phyloP scores from a whole-genome alignment of 2,329 filamentous ascomycete genomes.

The Epichloe sylvatica region DNA sequence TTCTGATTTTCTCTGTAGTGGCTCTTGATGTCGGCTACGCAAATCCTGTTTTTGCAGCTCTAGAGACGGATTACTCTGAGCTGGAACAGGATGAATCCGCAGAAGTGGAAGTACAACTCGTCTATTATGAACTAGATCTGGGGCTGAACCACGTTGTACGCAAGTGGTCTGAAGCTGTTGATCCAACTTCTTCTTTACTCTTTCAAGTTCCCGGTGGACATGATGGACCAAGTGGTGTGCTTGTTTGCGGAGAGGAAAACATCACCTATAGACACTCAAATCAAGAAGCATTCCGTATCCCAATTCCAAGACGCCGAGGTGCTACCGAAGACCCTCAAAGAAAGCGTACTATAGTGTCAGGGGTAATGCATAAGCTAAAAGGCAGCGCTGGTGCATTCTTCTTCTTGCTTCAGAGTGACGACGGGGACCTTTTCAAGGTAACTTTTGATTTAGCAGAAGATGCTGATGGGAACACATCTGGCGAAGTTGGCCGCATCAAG shows the following conservation, averaged over 20 bases:
- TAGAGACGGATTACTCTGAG: constrained; percentile 88
- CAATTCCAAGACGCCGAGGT: constrained; percentile 74
- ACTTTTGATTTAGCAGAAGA: constrained; percentile 84
- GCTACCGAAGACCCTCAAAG: constrained; percentile 83
- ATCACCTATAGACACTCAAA: constrained; percentile 96
- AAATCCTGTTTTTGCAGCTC: constrained; percentile 86
- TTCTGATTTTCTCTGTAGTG: constrained; percentile 74
- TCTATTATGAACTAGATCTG: constrained; percentile 95
- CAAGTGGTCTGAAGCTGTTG: constrained; percentile 89
- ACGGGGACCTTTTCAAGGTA: constrained; percentile 96
- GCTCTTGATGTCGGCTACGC: constrained; percentile 92
- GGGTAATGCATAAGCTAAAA: constrained; percentile 95
- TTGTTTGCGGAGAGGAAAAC: constrained; percentile 88
- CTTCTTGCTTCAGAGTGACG: constrained; percentile 87
- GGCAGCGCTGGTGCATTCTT: constrained; percentile 76
- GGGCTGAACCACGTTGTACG: constrained; percentile 93
- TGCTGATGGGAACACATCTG: constrained; percentile 60
- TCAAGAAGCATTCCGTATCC: constrained; percentile 73
- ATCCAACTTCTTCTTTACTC: constrained; percentile 73
- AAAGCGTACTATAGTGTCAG: constrained; percentile 73
- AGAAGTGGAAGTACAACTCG: constrained; percentile 75
- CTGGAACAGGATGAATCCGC: constrained; percentile 82
- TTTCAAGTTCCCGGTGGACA: constrained; percentile 92
- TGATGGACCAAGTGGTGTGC: constrained; percentile 84
- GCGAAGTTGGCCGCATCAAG: constrained; percentile 68